phyloP scores from a whole-genome alignment of 352 stramenopile genomes.

The Phytophthora sansomeana region DNA sequence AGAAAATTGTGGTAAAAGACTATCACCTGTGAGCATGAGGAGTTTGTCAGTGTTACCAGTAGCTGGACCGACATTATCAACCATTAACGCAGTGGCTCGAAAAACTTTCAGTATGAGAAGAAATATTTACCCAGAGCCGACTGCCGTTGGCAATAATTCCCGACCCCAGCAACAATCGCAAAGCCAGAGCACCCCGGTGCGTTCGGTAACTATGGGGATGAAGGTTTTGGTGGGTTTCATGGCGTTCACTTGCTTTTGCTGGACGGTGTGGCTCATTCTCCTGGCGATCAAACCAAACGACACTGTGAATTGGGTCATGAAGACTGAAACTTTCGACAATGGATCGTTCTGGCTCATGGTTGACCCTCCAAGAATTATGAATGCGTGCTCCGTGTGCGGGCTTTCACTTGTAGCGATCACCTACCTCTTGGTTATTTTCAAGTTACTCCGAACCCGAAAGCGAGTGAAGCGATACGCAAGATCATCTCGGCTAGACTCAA shows the following conservation, averaged over 20 bases:
- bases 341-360: conserved; percentile 35
- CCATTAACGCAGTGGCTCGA: neutral
- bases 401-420: conserved; percentile 8
- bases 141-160: too few species aligned
- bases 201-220: neutral
- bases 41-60: conserved; percentile 1
- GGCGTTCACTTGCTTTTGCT: conserved; percentile 8
- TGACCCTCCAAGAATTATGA: conserved; percentile 3
- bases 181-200: neutral
- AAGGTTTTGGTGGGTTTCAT: neutral
- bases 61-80: neutral
- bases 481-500: neutral
- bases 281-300: conserved; percentile 21
- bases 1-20: neutral
- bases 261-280: conserved; percentile 28
- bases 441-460: neutral
- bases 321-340: conserved; percentile 35
- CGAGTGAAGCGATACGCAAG: neutral
- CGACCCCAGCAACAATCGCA: neutral
- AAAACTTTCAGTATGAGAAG: neutral
- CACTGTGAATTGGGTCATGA: conserved; percentile 33
- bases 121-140: neutral
- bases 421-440: conserved; percentile 15
- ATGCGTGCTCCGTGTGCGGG: conserved; percentile 2
- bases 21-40: neutral